Conservation (phyloP, 176 grass and related monocot genomes). For the Bothriochloa decipiens region DNA sequence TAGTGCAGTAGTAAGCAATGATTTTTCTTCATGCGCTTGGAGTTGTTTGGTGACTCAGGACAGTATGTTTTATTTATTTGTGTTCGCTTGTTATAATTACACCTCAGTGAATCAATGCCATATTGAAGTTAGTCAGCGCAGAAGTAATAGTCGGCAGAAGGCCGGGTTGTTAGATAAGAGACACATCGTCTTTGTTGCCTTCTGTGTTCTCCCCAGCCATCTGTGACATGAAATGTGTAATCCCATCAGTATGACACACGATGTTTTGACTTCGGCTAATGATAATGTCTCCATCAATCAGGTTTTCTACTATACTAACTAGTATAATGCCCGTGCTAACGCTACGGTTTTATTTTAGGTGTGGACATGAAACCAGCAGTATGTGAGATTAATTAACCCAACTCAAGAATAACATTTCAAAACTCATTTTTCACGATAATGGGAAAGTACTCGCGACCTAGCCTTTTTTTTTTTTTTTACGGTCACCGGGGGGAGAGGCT, state of each 20-base stretch:
- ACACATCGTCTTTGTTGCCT: slow-evolving; percentile 9
- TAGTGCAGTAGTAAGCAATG: slow-evolving; percentile 78
- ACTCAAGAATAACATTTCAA: too few relatives aligned
- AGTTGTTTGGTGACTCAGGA: not conserved
- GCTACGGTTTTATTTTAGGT: too few relatives aligned
- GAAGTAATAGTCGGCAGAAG: not conserved
- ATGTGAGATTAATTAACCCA: too few relatives aligned
- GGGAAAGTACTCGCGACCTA: too few relatives aligned
- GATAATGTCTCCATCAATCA: slow-evolving; percentile 41
- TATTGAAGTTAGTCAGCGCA: slow-evolving; percentile 26
- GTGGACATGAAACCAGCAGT: too few relatives aligned
- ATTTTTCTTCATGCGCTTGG: slow-evolving; percentile 22
- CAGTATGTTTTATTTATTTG: not conserved
- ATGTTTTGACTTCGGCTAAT: not conserved
- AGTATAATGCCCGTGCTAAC: too few relatives aligned
- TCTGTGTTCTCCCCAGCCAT: not conserved
- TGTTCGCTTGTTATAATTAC: not conserved
- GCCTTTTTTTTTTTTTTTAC: too few relatives aligned
- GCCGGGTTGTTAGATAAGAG: not conserved
- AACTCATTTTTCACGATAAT: too few relatives aligned
- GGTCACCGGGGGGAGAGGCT: too few relatives aligned
- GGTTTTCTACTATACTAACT: too few relatives aligned
- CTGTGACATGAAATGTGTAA: not conserved
- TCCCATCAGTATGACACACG: not conserved
- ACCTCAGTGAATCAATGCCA: not conserved